phyloP scores from a whole-genome alignment of 2,329 filamentous ascomycete genomes.

The Trichoderma harzianum region DNA sequence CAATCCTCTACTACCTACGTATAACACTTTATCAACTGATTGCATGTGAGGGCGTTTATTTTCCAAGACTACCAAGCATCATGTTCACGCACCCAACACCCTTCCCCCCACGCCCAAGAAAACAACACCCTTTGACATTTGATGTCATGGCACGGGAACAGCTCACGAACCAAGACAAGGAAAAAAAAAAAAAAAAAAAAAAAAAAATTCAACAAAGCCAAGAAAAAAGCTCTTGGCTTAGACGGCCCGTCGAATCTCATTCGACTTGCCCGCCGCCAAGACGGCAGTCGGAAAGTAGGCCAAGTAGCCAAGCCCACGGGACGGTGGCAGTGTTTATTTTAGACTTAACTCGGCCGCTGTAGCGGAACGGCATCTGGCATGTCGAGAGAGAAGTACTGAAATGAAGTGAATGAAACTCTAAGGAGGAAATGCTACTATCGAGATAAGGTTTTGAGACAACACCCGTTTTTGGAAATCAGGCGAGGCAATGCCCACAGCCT shows the following conservation, averaged over 20 bases:
- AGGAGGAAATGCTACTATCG: background rate
- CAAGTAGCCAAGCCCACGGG: constrained; percentile 14
- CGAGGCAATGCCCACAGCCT: background rate
- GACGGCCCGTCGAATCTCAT: background rate
- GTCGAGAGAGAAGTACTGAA: background rate
- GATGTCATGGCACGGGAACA: background rate
- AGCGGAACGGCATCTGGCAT: background rate
- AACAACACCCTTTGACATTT: background rate
- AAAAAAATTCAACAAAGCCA: background rate
- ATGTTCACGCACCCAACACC: background rate
- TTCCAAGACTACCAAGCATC: background rate
- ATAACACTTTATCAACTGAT: background rate
- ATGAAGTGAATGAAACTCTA: background rate
- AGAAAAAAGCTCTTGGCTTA: background rate
- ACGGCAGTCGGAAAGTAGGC: constrained; percentile 14
- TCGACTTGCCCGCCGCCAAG: constrained; percentile 8
- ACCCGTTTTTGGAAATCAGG: background rate
- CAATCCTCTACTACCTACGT: background rate
- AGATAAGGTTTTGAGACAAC: background rate
- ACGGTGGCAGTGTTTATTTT: constrained; percentile 19
- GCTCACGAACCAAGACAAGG: background rate
- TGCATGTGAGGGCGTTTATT: background rate
- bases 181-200: background rate
- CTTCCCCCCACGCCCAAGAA: background rate
- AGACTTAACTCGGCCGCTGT: background rate